Conservation (phyloP, 768 basidiomycete genomes). For the Leccinum boreale region DNA sequence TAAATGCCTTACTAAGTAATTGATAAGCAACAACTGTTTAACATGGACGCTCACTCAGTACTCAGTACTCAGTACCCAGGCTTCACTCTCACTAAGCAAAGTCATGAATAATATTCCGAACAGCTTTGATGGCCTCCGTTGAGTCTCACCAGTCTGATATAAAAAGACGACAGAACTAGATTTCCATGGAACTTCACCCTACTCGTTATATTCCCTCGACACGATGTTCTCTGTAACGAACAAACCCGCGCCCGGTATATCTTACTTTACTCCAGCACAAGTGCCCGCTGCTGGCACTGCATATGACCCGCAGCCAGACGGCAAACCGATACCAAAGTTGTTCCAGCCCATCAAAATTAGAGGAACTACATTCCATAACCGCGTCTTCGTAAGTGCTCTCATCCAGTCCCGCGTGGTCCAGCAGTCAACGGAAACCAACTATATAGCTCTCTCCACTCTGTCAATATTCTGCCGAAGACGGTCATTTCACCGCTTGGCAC, state of each 20-base stretch:
- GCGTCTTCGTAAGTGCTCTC: constrained; percentile 44
- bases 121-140: not conserved
- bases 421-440: not conserved
- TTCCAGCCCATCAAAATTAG: constrained; percentile 58
- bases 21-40: not conserved
- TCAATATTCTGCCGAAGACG: constrained; percentile 59
- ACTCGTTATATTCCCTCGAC: not conserved
- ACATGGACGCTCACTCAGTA: no score
- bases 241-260: constrained; percentile 37
- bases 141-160: not conserved
- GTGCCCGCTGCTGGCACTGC: constrained; percentile 44
- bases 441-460: constrained; percentile 51
- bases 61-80: no score
- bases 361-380: constrained; percentile 50
- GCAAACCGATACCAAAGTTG: constrained; percentile 39
- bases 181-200: not conserved
- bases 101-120: not conserved
- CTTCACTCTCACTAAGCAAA: not conserved
- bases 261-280: constrained; percentile 49
- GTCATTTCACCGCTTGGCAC: constrained; percentile 54
- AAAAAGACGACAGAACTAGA: not conserved
- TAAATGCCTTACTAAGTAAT: not conserved
- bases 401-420: not conserved
- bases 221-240: constrained; percentile 28
- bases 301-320: constrained; percentile 38